Conservation (phyloP, 2,329 filamentous ascomycete genomes). For the Claviceps paspali region DNA sequence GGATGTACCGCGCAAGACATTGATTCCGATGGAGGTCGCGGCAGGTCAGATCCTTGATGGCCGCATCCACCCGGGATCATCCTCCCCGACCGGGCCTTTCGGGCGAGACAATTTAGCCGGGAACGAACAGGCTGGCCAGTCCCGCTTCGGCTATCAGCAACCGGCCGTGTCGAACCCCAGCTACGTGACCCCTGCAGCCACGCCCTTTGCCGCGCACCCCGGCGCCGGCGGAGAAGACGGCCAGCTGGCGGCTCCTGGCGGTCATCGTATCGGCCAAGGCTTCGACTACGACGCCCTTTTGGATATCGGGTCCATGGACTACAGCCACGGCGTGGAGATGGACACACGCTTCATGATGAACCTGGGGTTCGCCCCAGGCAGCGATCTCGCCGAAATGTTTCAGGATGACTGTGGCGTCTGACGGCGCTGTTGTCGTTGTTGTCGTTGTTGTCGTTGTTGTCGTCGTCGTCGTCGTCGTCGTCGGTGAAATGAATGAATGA, state of each 20-base stretch:
- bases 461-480: too few species aligned
- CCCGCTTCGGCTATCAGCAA: not conserved
- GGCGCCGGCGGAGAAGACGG: not conserved
- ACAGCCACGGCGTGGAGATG: slow-evolving; percentile 31
- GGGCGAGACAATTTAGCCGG: not conserved
- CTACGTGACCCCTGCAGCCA: not conserved
- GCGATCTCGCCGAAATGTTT: slow-evolving; percentile 39
- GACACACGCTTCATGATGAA: slow-evolving; percentile 53
- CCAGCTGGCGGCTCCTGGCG: not conserved
- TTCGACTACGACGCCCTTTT: slow-evolving; percentile 37
- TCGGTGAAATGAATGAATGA: too few species aligned
- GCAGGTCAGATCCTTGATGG: not conserved
- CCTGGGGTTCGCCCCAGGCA: slow-evolving; percentile 47
- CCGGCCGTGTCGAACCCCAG: not conserved
- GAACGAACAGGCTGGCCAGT: not conserved
- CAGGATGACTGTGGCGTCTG: slow-evolving; percentile 22
- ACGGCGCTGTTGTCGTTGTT: too few species aligned
- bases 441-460: too few species aligned
- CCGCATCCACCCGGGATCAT: not conserved
- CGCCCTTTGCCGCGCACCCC: not conserved
- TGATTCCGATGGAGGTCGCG: not conserved
- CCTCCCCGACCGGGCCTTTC: not conserved
- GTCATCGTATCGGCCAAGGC: slow-evolving; percentile 8
- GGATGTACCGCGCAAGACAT: not conserved
- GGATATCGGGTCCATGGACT: slow-evolving; percentile 35